Evolutionary conservation across 768 basidiomycete species (phyloP), one percentile per base, ranked within the genome.

Genomic region (Epithele typhae): DNA sequence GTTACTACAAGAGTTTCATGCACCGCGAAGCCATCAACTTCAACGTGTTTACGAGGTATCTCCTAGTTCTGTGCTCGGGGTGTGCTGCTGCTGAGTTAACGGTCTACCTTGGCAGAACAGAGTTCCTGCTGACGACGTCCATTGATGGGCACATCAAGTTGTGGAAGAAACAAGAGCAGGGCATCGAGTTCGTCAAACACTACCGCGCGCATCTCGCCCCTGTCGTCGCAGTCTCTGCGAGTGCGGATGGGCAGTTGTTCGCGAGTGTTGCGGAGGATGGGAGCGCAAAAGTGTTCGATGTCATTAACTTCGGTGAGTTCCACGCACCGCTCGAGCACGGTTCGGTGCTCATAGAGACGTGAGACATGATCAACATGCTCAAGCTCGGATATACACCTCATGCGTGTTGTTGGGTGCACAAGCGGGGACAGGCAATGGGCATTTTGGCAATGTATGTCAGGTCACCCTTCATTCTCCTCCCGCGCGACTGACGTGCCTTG

Each of bases 301-400:
- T 99, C 1, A 78, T 96, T 50, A 97, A 98, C 68, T 98, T 97
- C 64, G 96, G 95, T 96, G 57, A 40, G 87, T 62, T 22, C 14
- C 11, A 15, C 23, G 15, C 34, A n/a, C 22, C 25, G n/a, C n/a
- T n/a, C n/a, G n/a, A n/a, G n/a, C n/a, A n/a, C n/a, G n/a, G n/a
- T n/a, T n/a, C n/a, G n/a, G n/a, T n/a, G n/a, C n/a, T n/a, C n/a
- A n/a, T n/a, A n/a, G n/a, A n/a, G n/a, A n/a, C n/a, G 8, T 15
- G n/a, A 97, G 95, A 99, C 64, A 97, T 98, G 95, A 98, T 98
- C 59, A 98, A 96, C 64, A 96, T 97, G 66, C 79, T 99, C 51
- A 90, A 92, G 61, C 74, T 99, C 40, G 86, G 79, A 2, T 98
- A 81, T 61, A 77, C 73, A 17, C 96, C 96, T 9, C 84, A 84